phyloP scores from a whole-genome alignment of 1,284 basidiomycete genomes.

The Puccinia polysora region DNA sequence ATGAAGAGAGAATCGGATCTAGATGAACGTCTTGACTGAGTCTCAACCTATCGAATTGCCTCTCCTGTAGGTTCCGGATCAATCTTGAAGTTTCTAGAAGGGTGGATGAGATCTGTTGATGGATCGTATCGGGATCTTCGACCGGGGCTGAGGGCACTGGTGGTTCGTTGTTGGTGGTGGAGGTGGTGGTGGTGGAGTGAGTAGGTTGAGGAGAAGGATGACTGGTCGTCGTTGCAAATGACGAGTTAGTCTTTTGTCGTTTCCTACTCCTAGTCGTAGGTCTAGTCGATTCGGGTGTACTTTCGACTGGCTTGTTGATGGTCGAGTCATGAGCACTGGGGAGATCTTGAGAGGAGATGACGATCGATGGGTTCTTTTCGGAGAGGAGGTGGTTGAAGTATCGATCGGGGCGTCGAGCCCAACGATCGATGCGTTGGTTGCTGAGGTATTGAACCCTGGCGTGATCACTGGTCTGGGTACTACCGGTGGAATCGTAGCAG shows the following conservation, averaged over 20 bases:
- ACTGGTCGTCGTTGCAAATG: background rate
- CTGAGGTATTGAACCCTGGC: conserved; percentile 10
- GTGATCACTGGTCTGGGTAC: conserved; percentile 20
- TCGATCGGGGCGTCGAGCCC: conserved; percentile 23
- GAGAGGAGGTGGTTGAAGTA: conserved; percentile 5
- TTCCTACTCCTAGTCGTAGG: conserved; percentile 10
- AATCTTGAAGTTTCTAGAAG: conserved; percentile 20
- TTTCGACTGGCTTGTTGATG: background rate
- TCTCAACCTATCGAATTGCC: conserved; percentile 32
- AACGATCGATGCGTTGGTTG: conserved; percentile 15
- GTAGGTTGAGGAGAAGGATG: background rate
- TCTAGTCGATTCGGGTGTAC: no score
- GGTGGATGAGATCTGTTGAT: background rate
- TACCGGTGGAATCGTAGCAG: conserved; percentile 30
- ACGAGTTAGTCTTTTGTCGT: conserved; percentile 21
- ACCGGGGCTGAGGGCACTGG: background rate
- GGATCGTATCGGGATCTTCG: background rate
- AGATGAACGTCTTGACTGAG: conserved; percentile 23
- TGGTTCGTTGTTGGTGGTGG: background rate
- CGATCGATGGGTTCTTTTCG: background rate
- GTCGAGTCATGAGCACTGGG: background rate
- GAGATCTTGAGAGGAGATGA: background rate
- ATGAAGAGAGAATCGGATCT: conserved; percentile 25
- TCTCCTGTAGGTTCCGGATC: conserved; percentile 39
- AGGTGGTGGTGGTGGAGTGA: background rate